Base-by-base conservation (phyloP, 768 basidiomycete species). In the Boletus vinaceobasis region DNA sequence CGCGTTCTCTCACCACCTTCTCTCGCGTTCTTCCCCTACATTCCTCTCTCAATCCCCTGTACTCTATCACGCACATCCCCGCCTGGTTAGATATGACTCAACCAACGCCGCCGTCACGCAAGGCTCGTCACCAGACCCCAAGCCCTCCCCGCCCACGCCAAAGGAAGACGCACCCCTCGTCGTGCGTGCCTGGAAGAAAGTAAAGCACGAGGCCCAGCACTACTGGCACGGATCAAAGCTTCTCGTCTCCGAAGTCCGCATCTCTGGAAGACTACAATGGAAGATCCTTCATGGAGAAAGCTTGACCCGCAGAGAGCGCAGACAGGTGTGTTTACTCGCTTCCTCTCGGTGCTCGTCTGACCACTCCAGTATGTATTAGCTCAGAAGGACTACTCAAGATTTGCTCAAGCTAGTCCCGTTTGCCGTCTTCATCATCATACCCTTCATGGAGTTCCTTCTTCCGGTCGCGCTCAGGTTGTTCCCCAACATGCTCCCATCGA, bases 401-500 rank as follows among this genome's bases (percentile, higher is more conserved):
- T 68, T 98, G 31, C 73, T 99, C 50, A 85, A 97, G 31, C 85
- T 99, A 14, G 86, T 98, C 23, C 97, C 97, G 1, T 99, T 99
- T 73, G 84, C 90, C 7, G 93, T 93, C 47, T 98, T 99, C 75
- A 68, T 98, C 59, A 78, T 97, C 63, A 92, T 99, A 3, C 97
- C 97, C 1, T 98, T 98, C 79, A 98, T 98, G 96, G 97, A 98
- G 69, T 70, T 99, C 17, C 79, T 99, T 5, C 83, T 99, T 3
- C 97, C 97, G 2, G 92, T 99, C 38, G 95, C 94, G 0, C 80
- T 99, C 60, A 97, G 96, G 71, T 74, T 99, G 42, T 99, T 99
- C 81, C 97, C 97, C 14, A 98, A 90, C 72, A 98, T 98, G 93
- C 83, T 99, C 6, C 97, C 97, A 0, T 95, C 92, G 0, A 99